These are phyloP conservation scores for Danielia reshetovae DNA, from an alignment of 805 yeast species.

Conservation along the genomic window DNA sequence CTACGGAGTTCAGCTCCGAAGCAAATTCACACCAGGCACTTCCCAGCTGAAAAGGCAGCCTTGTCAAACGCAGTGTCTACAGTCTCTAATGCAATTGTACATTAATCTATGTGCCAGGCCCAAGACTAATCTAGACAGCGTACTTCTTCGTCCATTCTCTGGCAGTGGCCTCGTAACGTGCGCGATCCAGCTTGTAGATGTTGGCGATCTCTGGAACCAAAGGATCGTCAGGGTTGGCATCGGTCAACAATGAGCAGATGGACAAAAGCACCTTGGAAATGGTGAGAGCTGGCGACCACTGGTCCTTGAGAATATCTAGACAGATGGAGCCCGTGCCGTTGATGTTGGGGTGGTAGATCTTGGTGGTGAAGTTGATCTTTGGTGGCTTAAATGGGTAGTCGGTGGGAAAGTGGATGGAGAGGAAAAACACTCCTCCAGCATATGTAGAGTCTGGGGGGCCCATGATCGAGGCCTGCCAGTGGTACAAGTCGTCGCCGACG, in stretches of 20 bases:
- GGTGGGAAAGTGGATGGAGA: constrained; percentile 96
- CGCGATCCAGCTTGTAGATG: constrained; percentile 88
- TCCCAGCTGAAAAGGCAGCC: background rate
- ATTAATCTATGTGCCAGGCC: constrained; percentile 13
- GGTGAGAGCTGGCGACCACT: constrained; percentile 98
- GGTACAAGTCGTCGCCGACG: constrained; percentile 94
- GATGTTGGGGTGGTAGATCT: constrained; percentile 96
- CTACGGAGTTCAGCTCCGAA: too few species aligned
- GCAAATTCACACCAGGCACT: background rate
- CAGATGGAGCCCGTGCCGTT: constrained; percentile 95
- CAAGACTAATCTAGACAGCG: constrained; percentile 63
- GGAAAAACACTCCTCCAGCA: constrained; percentile 91
- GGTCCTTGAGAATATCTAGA: constrained; percentile 93
- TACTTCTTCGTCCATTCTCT: constrained; percentile 98
- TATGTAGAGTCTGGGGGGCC: constrained; percentile 95
- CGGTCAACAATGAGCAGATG: constrained; percentile 92
- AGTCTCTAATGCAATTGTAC: constrained; percentile 12
- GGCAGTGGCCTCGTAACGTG: constrained; percentile 94
- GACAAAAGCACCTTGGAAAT: constrained; percentile 92
- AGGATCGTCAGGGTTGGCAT: constrained; percentile 99
- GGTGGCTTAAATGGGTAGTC: constrained; percentile 99
- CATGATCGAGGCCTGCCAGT: constrained; percentile 99
- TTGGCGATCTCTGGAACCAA: constrained; percentile 98
- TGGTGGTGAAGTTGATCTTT: constrained; percentile 80
- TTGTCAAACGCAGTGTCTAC: background rate